Base-by-base conservation (phyloP, 2,329 filamentous ascomycete species). In the Celoporthe dispersa region DNA sequence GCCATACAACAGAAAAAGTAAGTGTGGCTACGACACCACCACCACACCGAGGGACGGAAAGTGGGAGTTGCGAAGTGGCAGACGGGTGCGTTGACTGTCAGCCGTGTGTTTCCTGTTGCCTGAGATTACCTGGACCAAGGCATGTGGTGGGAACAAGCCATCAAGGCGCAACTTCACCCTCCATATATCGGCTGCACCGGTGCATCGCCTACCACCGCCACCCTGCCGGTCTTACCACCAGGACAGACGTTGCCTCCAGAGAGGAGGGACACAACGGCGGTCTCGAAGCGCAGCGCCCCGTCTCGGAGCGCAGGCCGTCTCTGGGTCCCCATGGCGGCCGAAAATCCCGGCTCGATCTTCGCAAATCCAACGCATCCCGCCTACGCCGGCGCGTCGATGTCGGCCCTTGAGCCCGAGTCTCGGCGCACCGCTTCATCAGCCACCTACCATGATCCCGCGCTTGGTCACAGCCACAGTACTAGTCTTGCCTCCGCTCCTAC, bases 401-500 rank as follows among this genome's bases (percentile, higher is more conserved):
- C 64, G 41, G 65, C 28, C 62, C 59, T 69, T 70, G 68, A 64
- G 14, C 57, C 57, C 55, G 53, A 60, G 37, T 62, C 69, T n/a
- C 71, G 44, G n/a, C 66, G 72, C 16, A 41, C 70, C 33, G 66
- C 41, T 44, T 62, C 65, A 39, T 69, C 67, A 25, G 67, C 69
- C 59, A 35, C 70, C 39, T 64, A 62, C 3, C 62, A 68, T 25
- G 60, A 66, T 14, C 62, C 64, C 16, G 51, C 67, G 25, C 33
- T 62, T 37, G 65, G 70, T 16, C 69, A 63, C 48, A 70, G 67
- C 65, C 70, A 68, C 33, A 67, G 57, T 59, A 76, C 74, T 68
- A 74, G 75, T 69, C 74, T 76, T 55, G 74, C 76, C 51, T 78
- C 80, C 74, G 80, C 82, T 72, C 77, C 80, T 68, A 77, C 78